Conservation (phyloP, 2,329 filamentous ascomycete species). For the Penicillium frequentans region DNA sequence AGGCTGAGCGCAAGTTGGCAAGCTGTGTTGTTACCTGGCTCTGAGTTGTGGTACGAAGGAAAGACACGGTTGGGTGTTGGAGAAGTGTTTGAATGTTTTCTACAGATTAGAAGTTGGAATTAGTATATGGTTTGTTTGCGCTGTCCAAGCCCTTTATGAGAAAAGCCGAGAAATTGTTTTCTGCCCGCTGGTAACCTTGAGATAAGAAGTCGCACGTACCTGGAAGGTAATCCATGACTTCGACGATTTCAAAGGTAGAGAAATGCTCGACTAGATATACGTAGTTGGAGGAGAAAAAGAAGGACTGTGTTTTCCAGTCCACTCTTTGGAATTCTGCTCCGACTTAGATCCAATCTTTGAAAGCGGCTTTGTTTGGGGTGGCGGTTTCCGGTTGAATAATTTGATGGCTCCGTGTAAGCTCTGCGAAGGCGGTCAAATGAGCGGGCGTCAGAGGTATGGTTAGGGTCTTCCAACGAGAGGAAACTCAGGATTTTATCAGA, state of each 20-base stretch:
- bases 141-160: not conserved
- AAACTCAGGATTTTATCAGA: slow-evolving; percentile 17
- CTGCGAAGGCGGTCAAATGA: not conserved
- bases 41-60: slow-evolving; percentile 19
- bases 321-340: not conserved
- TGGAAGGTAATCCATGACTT: slow-evolving; percentile 21
- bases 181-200: not conserved
- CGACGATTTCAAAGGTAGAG: not conserved
- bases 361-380: slow-evolving; percentile 1
- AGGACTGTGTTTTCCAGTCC: not conserved
- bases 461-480: not conserved
- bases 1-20: slow-evolving; percentile 27
- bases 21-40: slow-evolving; percentile 22
- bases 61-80: slow-evolving; percentile 15
- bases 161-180: not conserved
- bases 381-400: not conserved
- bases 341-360: not conserved
- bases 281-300: not conserved
- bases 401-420: not conserved
- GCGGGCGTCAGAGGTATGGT: not conserved
- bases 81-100: slow-evolving; percentile 24
- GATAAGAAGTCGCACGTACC: slow-evolving; percentile 6
- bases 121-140: not conserved
- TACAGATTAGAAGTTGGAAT: slow-evolving; percentile 2
- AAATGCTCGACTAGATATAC: not conserved